phyloP scores from a whole-genome alignment of 2,329 filamentous ascomycete genomes.

The Penicillium sp. region DNA sequence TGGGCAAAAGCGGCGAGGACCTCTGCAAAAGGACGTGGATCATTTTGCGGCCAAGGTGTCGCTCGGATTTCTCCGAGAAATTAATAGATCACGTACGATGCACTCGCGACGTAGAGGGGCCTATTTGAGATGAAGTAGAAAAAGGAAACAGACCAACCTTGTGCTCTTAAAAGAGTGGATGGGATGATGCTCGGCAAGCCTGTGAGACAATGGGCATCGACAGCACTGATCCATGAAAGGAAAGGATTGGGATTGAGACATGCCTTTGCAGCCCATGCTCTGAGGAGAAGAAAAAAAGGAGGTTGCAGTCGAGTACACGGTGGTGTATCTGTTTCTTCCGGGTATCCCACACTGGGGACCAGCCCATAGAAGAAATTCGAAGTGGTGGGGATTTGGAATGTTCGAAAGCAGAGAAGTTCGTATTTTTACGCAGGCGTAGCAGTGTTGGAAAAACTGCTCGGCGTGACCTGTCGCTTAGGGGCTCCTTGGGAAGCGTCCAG shows the following conservation, averaged over 20 bases:
- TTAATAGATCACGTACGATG: background rate
- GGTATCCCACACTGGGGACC: slow-evolving; percentile 19
- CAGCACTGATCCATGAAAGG: background rate
- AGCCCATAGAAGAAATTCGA: slow-evolving; percentile 18
- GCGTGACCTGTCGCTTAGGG: slow-evolving; percentile 32
- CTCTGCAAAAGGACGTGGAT: too few species aligned
- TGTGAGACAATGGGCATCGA: background rate
- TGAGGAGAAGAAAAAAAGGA: too few species aligned
- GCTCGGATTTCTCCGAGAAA: slow-evolving; percentile 7
- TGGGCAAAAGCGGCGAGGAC: too few species aligned
- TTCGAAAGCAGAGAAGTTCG: background rate
- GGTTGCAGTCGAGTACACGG: too few species aligned
- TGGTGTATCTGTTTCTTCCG: too few species aligned
- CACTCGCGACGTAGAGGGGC: slow-evolving; percentile 9
- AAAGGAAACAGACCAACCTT: slow-evolving; percentile 32
- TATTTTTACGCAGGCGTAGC: slow-evolving; percentile 29
- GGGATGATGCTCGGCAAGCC: slow-evolving; percentile 10
- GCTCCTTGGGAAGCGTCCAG: slow-evolving; percentile 26
- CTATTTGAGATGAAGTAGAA: slow-evolving; percentile 15
- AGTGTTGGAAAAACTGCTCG: slow-evolving; percentile 24
- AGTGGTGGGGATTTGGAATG: slow-evolving; percentile 4
- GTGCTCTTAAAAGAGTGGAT: slow-evolving; percentile 21
- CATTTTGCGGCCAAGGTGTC: background rate
- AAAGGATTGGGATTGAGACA: background rate
- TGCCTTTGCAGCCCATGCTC: too few species aligned